Evolutionary conservation across 495 filamentous ascomycete genomes (phyloP).

Genomic region (Alectoria sarmentosa): DNA sequence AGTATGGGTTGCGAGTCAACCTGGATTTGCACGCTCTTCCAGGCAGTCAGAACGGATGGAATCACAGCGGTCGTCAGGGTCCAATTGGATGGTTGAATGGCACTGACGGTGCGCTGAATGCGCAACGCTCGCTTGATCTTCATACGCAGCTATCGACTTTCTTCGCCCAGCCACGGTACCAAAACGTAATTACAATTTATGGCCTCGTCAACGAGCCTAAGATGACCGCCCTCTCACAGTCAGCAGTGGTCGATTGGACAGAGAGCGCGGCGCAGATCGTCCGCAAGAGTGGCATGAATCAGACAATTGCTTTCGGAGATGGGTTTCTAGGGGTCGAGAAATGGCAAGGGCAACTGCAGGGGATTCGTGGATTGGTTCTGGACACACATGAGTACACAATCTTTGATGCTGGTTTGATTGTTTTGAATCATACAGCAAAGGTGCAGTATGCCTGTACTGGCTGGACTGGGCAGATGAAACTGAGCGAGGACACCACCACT

Average conservation of each 20-base stretch:
- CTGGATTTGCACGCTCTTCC: slow-evolving; percentile 85
- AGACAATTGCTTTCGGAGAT: slow-evolving; percentile 69
- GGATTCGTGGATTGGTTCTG: slow-evolving; percentile 53
- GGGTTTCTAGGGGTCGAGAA: slow-evolving; percentile 75
- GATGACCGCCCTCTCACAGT: slow-evolving; percentile 56
- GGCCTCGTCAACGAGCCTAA: slow-evolving; percentile 82
- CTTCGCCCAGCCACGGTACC: slow-evolving; percentile 79
- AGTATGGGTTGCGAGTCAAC: slow-evolving; percentile 88
- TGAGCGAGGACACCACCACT: slow-evolving; percentile 59
- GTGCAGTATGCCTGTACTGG: slow-evolving; percentile 76
- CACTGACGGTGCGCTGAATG: slow-evolving; percentile 54
- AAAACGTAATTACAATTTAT: slow-evolving; percentile 77
- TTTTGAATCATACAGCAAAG: slow-evolving; percentile 64
- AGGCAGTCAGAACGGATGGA: slow-evolving; percentile 86
- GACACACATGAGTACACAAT: slow-evolving; percentile 95
- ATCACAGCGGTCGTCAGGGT: slow-evolving; percentile 73
- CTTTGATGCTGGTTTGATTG: slow-evolving; percentile 72
- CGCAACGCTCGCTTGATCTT: slow-evolving; percentile 69
- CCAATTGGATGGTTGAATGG: slow-evolving; percentile 72
- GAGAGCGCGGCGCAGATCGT: slow-evolving; percentile 54
- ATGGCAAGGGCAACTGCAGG: slow-evolving; percentile 64
- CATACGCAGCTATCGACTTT: slow-evolving; percentile 74
- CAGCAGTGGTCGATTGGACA: slow-evolving; percentile 65
- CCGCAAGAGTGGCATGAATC: slow-evolving; percentile 59
- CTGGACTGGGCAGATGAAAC: slow-evolving; percentile 72